Percentiles rank a stretch among this genome's conserved stretches.
These are phyloP conservation scores for Thozetella sp. DNA, from an alignment of 495 filamentous ascomycete species.

Conservation along the genomic window DNA sequence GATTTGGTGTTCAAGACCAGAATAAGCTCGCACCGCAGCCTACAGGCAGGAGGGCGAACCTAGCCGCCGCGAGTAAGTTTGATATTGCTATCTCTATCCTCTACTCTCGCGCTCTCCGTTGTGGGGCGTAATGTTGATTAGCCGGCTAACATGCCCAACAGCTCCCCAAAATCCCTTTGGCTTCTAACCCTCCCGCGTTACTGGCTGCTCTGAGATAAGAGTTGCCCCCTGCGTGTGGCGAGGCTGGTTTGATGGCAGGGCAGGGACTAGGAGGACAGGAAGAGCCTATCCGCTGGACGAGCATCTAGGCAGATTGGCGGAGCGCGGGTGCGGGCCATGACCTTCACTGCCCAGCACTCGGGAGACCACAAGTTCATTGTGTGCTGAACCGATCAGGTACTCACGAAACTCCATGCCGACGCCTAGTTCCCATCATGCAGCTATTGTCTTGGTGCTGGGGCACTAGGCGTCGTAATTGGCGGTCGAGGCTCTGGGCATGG, in stretches of 20 bases:
- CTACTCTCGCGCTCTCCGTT: conserved; percentile 11
- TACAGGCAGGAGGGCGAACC: conserved; percentile 87
- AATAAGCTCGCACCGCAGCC: conserved; percentile 87
- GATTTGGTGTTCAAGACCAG: conserved; percentile 78
- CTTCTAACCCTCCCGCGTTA: conserved; percentile 54
- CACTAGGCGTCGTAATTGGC: too few species aligned
- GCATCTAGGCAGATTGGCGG: too few species aligned
- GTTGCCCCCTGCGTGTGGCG: background rate
- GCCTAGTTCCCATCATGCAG: too few species aligned
- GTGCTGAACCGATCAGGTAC: too few species aligned
- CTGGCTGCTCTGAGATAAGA: too few species aligned
- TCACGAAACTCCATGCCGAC: too few species aligned
- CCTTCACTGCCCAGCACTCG: too few species aligned
- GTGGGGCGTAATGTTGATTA: conserved; percentile 14
- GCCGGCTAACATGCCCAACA: conserved; percentile 31
- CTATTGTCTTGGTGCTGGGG: too few species aligned
- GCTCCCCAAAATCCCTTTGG: conserved; percentile 93
- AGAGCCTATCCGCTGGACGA: background rate
- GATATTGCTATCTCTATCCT: conserved; percentile 12
- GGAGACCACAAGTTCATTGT: too few species aligned
- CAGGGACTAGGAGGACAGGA: background rate
- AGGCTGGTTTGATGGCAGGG: too few species aligned
- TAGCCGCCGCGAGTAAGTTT: conserved; percentile 93
- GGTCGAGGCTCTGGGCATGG: too few species aligned
- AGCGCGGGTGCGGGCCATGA: too few species aligned